phyloP scores from a whole-genome alignment of 768 basidiomycete genomes.

The Podaxis sp. region DNA sequence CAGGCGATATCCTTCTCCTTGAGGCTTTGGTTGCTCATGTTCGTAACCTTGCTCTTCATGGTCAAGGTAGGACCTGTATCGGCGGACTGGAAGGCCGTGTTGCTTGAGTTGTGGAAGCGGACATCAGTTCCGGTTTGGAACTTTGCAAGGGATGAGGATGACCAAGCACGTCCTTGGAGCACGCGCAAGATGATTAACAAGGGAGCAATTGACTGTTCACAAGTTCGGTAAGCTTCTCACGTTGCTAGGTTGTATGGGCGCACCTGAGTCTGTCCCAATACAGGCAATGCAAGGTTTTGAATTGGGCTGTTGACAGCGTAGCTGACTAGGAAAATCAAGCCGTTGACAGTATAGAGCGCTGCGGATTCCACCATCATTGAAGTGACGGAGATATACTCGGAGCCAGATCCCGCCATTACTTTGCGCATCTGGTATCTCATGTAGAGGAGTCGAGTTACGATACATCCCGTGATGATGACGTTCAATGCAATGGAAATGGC shows the following conservation, averaged over 20 bases:
- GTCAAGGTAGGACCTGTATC: slow-evolving; percentile 1
- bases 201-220: slow-evolving; percentile 16
- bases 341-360: slow-evolving; percentile 31
- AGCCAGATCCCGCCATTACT: slow-evolving; percentile 22
- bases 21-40: slow-evolving; percentile 3
- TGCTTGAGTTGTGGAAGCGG: slow-evolving; percentile 6
- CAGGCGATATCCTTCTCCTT: not conserved
- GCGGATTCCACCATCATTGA: slow-evolving; percentile 38
- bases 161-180: slow-evolving; percentile 18
- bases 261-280: slow-evolving; percentile 22
- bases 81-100: not conserved
- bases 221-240: not conserved
- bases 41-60: slow-evolving; percentile 5
- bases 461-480: slow-evolving; percentile 34
- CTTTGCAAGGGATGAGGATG: slow-evolving; percentile 6
- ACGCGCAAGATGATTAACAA: slow-evolving; percentile 19
- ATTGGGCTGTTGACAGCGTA: slow-evolving; percentile 28
- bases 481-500: slow-evolving; percentile 35
- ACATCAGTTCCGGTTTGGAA: slow-evolving; percentile 11
- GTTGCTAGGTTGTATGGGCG: not conserved
- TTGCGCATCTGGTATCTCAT: slow-evolving; percentile 21
- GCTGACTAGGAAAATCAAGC: slow-evolving; percentile 31
- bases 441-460: slow-evolving; percentile 33
- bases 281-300: slow-evolving; percentile 26
- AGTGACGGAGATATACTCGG: slow-evolving; percentile 30